phyloP scores from a whole-genome alignment of 2,329 filamentous ascomycete genomes.

The Colletotrichum eleusines region DNA sequence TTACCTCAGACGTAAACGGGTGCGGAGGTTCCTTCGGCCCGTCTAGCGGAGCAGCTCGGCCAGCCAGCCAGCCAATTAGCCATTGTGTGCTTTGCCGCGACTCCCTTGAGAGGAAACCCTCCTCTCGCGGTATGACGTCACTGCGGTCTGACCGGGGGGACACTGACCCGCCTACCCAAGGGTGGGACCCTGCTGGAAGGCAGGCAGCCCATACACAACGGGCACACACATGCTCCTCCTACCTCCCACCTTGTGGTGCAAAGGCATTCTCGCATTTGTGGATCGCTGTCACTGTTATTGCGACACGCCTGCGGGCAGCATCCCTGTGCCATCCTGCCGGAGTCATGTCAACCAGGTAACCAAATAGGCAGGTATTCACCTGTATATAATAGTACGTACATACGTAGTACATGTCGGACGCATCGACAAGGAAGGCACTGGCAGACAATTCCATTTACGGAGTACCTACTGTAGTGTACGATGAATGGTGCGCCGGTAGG shows the following conservation, averaged over 20 bases:
- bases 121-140: conserved; percentile 21
- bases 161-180: neutral
- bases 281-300: conserved; percentile 15
- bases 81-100: neutral
- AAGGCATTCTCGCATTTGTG: conserved; percentile 35
- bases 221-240: neutral
- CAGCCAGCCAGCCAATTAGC: neutral
- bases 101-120: no score
- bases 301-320: conserved; percentile 14
- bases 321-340: conserved; percentile 8
- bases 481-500: neutral
- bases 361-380: no score
- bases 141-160: conserved; percentile 21
- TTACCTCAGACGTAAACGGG: conserved; percentile 3
- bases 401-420: neutral
- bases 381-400: no score
- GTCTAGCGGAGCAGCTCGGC: conserved; percentile 18
- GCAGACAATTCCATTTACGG: neutral
- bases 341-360: neutral
- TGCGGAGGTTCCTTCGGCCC: conserved; percentile 29
- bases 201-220: conserved; percentile 9
- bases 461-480: neutral
- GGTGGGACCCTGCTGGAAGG: conserved; percentile 18
- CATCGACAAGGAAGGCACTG: conserved; percentile 19
- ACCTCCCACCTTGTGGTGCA: conserved; percentile 26